Conservation (phyloP, 306 rosid species). For the Oemleria cerasiformis region DNA sequence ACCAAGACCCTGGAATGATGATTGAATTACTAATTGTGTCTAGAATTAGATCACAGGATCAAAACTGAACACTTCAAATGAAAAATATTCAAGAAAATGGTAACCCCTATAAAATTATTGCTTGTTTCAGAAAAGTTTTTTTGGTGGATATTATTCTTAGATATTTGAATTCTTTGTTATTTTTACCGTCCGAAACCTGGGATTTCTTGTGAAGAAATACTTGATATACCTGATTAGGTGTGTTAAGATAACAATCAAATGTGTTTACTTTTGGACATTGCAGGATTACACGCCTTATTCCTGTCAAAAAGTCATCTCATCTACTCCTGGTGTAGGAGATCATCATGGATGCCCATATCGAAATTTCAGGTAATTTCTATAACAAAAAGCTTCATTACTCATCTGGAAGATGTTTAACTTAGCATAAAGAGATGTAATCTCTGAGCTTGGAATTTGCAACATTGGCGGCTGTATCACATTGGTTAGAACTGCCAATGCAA, state of each 20-base stretch:
- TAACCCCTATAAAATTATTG: neutral
- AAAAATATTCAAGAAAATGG: neutral
- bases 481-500: neutral
- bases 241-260: slow-evolving; percentile 19
- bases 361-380: slow-evolving; percentile 70
- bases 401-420: neutral
- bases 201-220: neutral
- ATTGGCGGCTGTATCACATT: neutral
- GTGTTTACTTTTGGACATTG: slow-evolving; percentile 4
- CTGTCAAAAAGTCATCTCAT: slow-evolving; percentile 73
- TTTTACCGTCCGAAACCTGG: neutral
- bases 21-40: neutral
- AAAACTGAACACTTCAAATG: neutral
- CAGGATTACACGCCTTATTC: slow-evolving; percentile 94
- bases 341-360: slow-evolving; percentile 99
- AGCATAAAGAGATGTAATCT: neutral
- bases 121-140: slow-evolving; percentile 10
- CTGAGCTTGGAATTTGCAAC: neutral
- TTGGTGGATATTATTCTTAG: slow-evolving; percentile 4
- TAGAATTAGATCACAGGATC: slow-evolving; percentile 6
- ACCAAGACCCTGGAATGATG: neutral
- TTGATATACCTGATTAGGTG: neutral
- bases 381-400: slow-evolving; percentile 10
- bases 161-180: neutral
- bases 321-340: slow-evolving; percentile 91